phyloP scores from a whole-genome alignment of 257 asterid species.

The Verbena officinalis region DNA sequence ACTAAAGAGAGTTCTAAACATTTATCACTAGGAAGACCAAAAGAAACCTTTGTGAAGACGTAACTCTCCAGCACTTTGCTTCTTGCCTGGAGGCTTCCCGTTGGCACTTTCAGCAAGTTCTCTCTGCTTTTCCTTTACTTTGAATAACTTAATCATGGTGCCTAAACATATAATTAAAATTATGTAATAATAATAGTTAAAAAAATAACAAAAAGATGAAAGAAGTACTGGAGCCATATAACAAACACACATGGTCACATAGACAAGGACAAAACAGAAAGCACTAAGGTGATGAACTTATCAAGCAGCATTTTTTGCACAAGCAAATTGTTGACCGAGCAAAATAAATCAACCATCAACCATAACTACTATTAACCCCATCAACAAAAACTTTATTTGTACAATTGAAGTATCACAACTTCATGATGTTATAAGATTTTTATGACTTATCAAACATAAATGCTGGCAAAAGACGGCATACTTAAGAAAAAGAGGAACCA shows the following conservation, averaged over 20 bases:
- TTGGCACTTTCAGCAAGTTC: constrained; percentile 90
- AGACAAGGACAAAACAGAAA: constrained; percentile 16
- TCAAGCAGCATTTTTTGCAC: background rate
- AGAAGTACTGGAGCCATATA: background rate
- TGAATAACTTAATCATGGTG: constrained; percentile 86
- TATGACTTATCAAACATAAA: no score
- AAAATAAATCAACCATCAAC: constrained; percentile 15
- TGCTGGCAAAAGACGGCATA: background rate
- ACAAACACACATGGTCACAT: background rate
- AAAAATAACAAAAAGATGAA: no score
- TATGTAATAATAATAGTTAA: background rate
- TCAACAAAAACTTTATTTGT: background rate
- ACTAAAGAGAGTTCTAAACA: constrained; percentile 3
- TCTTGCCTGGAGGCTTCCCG: constrained; percentile 83
- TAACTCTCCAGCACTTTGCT: constrained; percentile 93
- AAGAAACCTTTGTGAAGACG: constrained; percentile 76
- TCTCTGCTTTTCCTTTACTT: constrained; percentile 91
- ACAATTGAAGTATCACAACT: constrained; percentile 5
- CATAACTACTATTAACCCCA: constrained; percentile 8
- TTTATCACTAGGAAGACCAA: background rate
- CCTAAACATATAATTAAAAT: constrained; percentile 39
- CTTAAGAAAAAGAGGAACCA: background rate
- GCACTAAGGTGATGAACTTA: background rate
- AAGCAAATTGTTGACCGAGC: background rate
- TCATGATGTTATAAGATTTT: background rate